Percentiles rank a stretch among this genome's conserved stretches.
Evolutionary conservation across 2,329 filamentous ascomycete species (phyloP).

Genomic region (Zelopaecilomyces penicillatus): DNA sequence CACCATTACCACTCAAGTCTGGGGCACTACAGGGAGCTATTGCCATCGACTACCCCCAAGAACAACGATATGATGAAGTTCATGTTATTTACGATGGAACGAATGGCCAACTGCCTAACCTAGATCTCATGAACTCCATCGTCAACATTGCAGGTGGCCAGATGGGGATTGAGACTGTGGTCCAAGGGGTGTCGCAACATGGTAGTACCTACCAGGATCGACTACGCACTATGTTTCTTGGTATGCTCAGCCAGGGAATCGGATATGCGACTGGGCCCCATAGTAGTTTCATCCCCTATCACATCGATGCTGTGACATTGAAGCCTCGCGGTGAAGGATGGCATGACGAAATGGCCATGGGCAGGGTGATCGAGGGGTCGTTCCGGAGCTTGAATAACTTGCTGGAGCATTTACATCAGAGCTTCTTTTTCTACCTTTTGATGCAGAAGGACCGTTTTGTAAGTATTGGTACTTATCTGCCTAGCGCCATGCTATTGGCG

Average conservation of each 20-base stretch:
- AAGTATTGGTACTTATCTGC: slow-evolving; percentile 94
- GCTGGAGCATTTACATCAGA: slow-evolving; percentile 93
- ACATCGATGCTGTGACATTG: slow-evolving; percentile 90
- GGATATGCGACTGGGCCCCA: slow-evolving; percentile 86
- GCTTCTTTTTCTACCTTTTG: slow-evolving; percentile 97
- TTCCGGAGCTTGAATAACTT: slow-evolving; percentile 94
- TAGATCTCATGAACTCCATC: slow-evolving; percentile 92
- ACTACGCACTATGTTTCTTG: slow-evolving; percentile 78
- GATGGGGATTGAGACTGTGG: slow-evolving; percentile 76
- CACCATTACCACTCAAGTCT: slow-evolving; percentile 77
- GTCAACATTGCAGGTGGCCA: slow-evolving; percentile 81
- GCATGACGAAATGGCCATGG: slow-evolving; percentile 97
- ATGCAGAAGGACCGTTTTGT: slow-evolving; percentile 90
- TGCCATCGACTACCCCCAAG: slow-evolving; percentile 86
- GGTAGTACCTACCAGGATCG: slow-evolving; percentile 71
- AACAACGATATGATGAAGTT: slow-evolving; percentile 74
- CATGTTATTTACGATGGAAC: slow-evolving; percentile 92
- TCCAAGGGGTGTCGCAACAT: slow-evolving; percentile 86
- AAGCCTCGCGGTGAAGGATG: slow-evolving; percentile 85
- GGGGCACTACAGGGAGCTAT: slow-evolving; percentile 88
- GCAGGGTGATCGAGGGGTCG: slow-evolving; percentile 78
- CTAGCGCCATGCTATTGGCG: slow-evolving; percentile 93
- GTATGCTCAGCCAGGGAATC: slow-evolving; percentile 86
- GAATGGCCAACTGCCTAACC: slow-evolving; percentile 90
- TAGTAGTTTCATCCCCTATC: slow-evolving; percentile 94